phyloP scores from a whole-genome alignment of 306 rosid genomes.

The Malus asiatica region DNA sequence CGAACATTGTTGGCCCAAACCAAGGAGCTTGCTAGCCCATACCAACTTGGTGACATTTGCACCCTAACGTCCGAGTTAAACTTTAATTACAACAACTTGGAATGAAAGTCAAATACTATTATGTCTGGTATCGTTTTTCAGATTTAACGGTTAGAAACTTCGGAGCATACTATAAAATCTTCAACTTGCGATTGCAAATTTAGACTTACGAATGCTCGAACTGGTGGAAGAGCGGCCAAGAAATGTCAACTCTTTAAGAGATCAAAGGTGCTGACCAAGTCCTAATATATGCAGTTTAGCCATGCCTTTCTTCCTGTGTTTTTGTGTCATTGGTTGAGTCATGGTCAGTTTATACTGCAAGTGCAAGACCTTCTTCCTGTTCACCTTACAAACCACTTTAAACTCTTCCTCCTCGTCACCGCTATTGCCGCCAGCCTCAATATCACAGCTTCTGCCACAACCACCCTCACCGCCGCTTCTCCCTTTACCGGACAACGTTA shows the following conservation, averaged over 20 bases:
- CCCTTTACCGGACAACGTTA: neutral
- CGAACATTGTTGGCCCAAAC: neutral
- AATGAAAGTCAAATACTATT: neutral
- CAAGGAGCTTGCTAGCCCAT: neutral
- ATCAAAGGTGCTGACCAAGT: neutral
- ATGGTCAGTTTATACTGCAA: conserved; percentile 23
- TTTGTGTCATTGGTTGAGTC: conserved; percentile 34
- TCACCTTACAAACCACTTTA: neutral
- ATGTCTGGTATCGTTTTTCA: neutral
- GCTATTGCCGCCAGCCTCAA: neutral
- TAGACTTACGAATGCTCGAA: neutral
- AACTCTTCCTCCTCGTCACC: neutral
- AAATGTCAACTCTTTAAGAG: neutral
- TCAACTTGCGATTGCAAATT: neutral
- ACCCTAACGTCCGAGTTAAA: neutral
- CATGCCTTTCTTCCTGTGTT: conserved; percentile 23
- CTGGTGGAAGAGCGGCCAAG: neutral
- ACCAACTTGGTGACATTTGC: neutral
- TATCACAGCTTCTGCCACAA: neutral
- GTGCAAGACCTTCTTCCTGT: conserved; percentile 17
- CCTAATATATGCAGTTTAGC: neutral
- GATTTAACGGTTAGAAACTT: neutral
- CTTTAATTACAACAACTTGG: neutral
- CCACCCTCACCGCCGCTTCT: neutral
- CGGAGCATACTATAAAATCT: neutral